phyloP scores from a whole-genome alignment of 768 basidiomycete genomes.

The Collybia mongolica region DNA sequence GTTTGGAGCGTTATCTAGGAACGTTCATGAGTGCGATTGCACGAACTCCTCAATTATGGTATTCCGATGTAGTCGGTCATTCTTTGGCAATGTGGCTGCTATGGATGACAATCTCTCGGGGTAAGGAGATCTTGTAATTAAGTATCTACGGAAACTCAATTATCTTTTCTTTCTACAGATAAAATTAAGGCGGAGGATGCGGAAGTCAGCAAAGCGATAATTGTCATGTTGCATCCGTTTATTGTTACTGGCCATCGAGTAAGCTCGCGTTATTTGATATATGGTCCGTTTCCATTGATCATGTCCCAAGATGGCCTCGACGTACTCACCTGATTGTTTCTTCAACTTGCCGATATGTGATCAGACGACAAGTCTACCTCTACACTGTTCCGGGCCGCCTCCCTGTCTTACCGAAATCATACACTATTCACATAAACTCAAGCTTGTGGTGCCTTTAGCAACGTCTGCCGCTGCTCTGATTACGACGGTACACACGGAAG shows the following conservation, averaged over 20 bases:
- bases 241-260: constrained; percentile 42
- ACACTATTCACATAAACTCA: constrained; percentile 41
- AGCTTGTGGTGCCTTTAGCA: constrained; percentile 38
- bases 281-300: too few species aligned
- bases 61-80: constrained; percentile 30
- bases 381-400: constrained; percentile 27
- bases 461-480: constrained; percentile 38
- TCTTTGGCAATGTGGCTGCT: constrained; percentile 44
- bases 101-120: constrained; percentile 43
- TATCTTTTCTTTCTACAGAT: constrained; percentile 21
- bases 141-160: neutral
- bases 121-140: constrained; percentile 19
- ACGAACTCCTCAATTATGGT: constrained; percentile 15
- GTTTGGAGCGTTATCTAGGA: constrained; percentile 24
- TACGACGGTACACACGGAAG: constrained; percentile 34
- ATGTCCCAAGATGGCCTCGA: constrained; percentile 33
- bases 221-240: constrained; percentile 34
- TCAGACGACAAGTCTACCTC: constrained; percentile 17
- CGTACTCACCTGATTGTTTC: constrained; percentile 42
- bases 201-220: constrained; percentile 21
- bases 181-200: constrained; percentile 27
- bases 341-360: constrained; percentile 39
- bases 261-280: constrained; percentile 3
- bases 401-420: constrained; percentile 29
- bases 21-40: constrained; percentile 14